Evolutionary conservation across 2,329 filamentous ascomycete genomes (phyloP), one percentile per base, ranked within the genome.

Genomic region (Neopestalotiopsis rosae): DNA sequence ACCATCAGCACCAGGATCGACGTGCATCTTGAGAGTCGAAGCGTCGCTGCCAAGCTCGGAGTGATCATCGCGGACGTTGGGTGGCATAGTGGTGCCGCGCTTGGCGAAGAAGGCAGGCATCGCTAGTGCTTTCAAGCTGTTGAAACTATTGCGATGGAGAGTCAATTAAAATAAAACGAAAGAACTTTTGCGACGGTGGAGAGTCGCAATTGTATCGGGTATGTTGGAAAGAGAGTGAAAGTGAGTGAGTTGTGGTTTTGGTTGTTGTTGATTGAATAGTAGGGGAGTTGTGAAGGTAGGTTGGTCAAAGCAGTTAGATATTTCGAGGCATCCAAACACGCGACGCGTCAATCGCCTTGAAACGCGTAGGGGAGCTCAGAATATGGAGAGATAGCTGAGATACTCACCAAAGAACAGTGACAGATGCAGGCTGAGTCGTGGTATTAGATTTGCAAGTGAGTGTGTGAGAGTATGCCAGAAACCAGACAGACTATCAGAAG

Each of bases 21-120:
- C 28, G 4, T 63, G 30, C 66, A 57, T 62, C 59, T 67, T 67
- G 20, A 67, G 12, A 14, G 66, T 67, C 4, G 38, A 49, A 40
- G 5, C 66, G 14, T 63, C 12, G 59, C 66, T 67, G 58, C 12
- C 61, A 58, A 20, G 34, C 32, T 67, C 66, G 38, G 66, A 67
- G 6, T 9, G 40, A 56, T 63, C 59, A 17, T 63, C 42, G 42
- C 59, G 57, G 24, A 63, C 24, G 59, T 20, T 62, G n/a, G 57
- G 59, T 12, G 57, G 66, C 66, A 67, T 67, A 20, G 59, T 32
- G 40, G 42, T 67, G 59, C 59, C 66, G 17, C 59, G 66, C 57
- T 67, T 63, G 12, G 66, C 66, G 34, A 67, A 67, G 58, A 62
- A 67, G 32, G 52, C 65, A 62, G 58, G 59, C 59, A 67, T 67